These are phyloP conservation scores for Vitis hybrid DNA, from an alignment of 177 flowering plant species.

Conservation along the genomic window DNA sequence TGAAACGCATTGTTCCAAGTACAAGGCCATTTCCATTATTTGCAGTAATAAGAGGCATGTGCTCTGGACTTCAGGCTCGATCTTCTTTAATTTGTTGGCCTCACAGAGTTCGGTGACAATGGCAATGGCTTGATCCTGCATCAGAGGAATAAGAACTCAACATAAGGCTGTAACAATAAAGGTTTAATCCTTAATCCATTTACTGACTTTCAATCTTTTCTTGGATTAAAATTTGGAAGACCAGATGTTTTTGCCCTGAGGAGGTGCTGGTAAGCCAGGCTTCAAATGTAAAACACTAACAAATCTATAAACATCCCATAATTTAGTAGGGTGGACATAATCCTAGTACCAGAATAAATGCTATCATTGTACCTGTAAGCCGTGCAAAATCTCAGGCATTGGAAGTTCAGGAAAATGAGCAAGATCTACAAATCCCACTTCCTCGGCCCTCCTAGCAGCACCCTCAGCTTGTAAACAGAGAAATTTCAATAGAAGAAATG, in stretches of 20 bases:
- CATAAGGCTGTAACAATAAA: neutral
- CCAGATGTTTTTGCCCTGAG: neutral
- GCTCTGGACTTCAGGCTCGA: slow-evolving; percentile 34
- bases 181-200: neutral
- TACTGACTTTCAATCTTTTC: too few species aligned
- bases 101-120: slow-evolving; percentile 71
- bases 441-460: slow-evolving; percentile 79
- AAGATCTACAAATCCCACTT: slow-evolving; percentile 80
- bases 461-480: slow-evolving; percentile 75
- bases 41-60: slow-evolving; percentile 67
- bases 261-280: too few species aligned
- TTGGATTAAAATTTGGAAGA: neutral
- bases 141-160: neutral
- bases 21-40: slow-evolving; percentile 73
- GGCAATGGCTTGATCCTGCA: slow-evolving; percentile 80
- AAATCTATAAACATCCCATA: neutral
- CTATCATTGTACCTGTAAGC: slow-evolving; percentile 67
- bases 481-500: slow-evolving; percentile 72
- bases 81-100: slow-evolving; percentile 39
- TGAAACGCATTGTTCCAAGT: slow-evolving; percentile 78
- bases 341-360: neutral
- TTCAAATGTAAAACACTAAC: too few species aligned
- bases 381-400: slow-evolving; percentile 92
- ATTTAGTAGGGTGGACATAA: neutral
- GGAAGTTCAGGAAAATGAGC: slow-evolving; percentile 96